Conservation (phyloP, 805 yeast species). For the Lipomyces spencermartinsiae region DNA sequence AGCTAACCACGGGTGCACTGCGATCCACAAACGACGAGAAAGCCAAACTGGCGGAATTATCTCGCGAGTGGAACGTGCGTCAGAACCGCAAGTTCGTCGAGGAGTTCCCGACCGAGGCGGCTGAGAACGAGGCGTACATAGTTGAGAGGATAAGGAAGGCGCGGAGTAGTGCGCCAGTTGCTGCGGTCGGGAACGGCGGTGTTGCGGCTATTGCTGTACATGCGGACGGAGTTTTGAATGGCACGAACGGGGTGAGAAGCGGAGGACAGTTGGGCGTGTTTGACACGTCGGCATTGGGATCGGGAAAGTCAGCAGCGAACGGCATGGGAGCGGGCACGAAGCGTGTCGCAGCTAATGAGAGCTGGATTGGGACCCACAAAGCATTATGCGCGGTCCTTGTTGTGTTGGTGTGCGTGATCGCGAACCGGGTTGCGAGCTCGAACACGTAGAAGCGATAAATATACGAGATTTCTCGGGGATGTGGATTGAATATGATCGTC, state of each 20-base stretch:
- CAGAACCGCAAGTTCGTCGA: conserved; percentile 62
- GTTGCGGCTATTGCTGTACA: too few relatives aligned
- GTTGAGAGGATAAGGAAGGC: conserved; percentile 19
- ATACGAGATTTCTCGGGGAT: neutral
- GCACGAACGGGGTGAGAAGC: neutral
- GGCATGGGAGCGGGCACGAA: neutral
- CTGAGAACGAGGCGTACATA: conserved; percentile 49
- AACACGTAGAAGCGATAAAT: neutral
- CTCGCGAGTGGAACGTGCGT: conserved; percentile 71
- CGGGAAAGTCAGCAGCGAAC: conserved; percentile 2
- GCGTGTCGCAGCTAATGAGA: neutral
- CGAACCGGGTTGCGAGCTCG: neutral
- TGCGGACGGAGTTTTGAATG: too few relatives aligned
- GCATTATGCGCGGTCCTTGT: conserved; percentile 20
- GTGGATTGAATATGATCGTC: neutral
- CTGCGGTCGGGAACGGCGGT: neutral
- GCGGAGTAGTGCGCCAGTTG: conserved; percentile 28
- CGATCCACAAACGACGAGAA: conserved; percentile 66
- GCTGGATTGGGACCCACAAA: conserved; percentile 30
- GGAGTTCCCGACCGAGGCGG: conserved; percentile 74
- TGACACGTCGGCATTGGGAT: conserved; percentile 13
- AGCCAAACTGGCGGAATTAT: conserved; percentile 61
- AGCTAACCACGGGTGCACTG: conserved; percentile 83
- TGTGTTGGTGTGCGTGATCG: conserved; percentile 17
- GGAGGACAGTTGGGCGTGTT: conserved; percentile 15